Percentiles rank a stretch among this genome's conserved stretches.
Conservation (phyloP, 169 alveolate genomes). For the Amoebophrya sp. region DNA sequence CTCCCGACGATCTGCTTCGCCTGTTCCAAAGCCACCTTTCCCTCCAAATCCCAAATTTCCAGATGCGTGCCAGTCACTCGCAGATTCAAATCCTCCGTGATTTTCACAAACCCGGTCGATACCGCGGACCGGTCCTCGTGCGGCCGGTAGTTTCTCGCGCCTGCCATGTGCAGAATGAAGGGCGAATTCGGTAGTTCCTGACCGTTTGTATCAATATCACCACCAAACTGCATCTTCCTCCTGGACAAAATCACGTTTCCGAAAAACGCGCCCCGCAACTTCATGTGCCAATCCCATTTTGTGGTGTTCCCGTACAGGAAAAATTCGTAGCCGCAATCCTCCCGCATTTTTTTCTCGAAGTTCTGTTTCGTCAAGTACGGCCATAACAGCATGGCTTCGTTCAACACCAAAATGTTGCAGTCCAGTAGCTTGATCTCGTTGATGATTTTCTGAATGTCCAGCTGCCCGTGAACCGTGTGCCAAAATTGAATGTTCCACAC, state of each 20-base stretch:
- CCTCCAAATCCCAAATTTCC: not conserved
- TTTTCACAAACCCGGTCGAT: not conserved
- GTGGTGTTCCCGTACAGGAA: slow-evolving; percentile 1
- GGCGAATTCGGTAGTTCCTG: too few species aligned
- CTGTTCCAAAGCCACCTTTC: not conserved
- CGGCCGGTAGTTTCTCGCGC: not conserved
- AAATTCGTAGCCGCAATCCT: not conserved
- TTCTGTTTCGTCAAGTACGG: not conserved
- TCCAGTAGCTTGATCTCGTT: not conserved
- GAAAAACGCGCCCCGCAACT: not conserved
- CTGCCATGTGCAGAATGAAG: too few species aligned
- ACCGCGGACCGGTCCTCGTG: not conserved
- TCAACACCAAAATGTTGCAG: not conserved
- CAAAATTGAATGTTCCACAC: not conserved
- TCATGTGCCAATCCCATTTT: not conserved
- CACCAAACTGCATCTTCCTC: not conserved
- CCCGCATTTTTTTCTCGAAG: not conserved
- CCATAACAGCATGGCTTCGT: not conserved
- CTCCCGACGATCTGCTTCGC: not conserved
- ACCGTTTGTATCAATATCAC: not conserved
- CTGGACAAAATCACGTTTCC: not conserved
- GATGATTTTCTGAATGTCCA: not conserved
- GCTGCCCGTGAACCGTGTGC: not conserved
- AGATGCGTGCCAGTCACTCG: not conserved
- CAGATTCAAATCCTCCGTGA: too few species aligned